Evolutionary conservation across 805 yeast genomes (phyloP).

Genomic region (Ogataea ganodermae): DNA sequence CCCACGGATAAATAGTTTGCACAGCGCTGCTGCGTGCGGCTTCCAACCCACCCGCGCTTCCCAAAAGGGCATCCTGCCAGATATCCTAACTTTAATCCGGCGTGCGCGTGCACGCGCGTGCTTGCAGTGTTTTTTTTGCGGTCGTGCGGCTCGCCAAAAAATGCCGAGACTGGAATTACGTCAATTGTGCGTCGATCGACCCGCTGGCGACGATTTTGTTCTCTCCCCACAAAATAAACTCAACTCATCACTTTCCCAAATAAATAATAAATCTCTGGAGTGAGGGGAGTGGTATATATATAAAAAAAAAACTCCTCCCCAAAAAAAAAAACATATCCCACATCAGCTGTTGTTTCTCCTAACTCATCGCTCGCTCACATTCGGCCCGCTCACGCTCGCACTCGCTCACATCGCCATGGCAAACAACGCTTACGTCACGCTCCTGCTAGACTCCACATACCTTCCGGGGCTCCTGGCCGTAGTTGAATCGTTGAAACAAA

Average conservation of each 20-base stretch:
- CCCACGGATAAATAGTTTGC: neutral
- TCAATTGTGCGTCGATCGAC: slow-evolving; percentile 4
- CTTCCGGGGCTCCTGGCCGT: slow-evolving; percentile 41
- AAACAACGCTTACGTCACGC: slow-evolving; percentile 33
- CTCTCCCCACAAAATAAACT: neutral
- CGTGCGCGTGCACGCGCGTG: slow-evolving; percentile 1
- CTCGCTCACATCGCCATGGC: too few relatives aligned
- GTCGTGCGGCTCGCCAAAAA: slow-evolving; percentile 2
- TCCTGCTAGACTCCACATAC: slow-evolving; percentile 37
- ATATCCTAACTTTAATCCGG: neutral
- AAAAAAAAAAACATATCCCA: neutral
- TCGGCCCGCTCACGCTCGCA: neutral
- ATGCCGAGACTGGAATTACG: neutral
- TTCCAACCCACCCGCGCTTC: neutral
- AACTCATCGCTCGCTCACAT: neutral
- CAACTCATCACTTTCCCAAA: neutral
- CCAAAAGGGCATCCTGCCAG: slow-evolving; percentile 4
- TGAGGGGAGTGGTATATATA: neutral
- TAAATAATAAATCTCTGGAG: too few relatives aligned
- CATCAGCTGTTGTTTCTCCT: neutral
- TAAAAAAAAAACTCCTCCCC: neutral
- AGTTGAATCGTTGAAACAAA: slow-evolving; percentile 28
- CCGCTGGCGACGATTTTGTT: neutral
- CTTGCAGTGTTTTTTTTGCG: slow-evolving; percentile 1
- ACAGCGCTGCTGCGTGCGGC: neutral